Conservation (phyloP, 352 stramenopile species). For the Globisporangium apiculatum region DNA sequence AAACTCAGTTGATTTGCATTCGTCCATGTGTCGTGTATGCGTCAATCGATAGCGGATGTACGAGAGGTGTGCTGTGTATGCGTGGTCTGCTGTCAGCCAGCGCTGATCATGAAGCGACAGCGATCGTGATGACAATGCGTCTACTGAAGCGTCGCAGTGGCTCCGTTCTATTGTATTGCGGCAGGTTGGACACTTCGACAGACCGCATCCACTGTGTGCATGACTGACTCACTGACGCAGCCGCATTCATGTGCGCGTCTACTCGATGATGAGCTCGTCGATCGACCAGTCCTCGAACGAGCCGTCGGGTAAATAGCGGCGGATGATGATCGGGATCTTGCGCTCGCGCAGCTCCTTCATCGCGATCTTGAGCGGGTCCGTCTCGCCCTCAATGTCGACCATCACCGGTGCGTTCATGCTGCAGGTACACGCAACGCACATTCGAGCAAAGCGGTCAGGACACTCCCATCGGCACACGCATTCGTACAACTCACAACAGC, state of each 20-base stretch:
- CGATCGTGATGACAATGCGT: neutral
- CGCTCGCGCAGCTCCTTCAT: conserved; percentile 98
- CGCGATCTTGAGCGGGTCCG: conserved; percentile 99
- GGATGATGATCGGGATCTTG: conserved; percentile 99
- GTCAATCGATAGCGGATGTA: too few species aligned
- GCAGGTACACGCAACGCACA: too few species aligned
- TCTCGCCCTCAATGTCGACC: conserved; percentile 97
- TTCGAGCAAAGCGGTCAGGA: too few species aligned
- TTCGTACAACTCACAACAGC: too few species aligned
- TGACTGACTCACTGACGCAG: neutral
- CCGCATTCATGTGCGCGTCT: conserved; percentile 14
- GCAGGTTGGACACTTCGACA: too few species aligned
- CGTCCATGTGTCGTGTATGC: too few species aligned
- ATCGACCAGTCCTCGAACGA: conserved; percentile 99
- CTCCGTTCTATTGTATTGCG: conserved; percentile 9
- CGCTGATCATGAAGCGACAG: too few species aligned
- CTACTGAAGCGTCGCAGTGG: neutral
- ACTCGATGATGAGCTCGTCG: conserved; percentile 99
- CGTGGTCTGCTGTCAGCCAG: too few species aligned
- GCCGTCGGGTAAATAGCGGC: conserved; percentile 97
- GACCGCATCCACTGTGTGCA: too few species aligned
- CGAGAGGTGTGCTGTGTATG: too few species aligned
- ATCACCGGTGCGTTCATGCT: conserved; percentile 96
- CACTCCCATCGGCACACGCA: too few species aligned
- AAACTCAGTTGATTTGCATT: too few species aligned